A percentile compares a stretch with the other conserved stretches of the same genome.
Evolutionary conservation across 1,139 yeast species (phyloP).

Genomic region (Meyerozyma carpophila): DNA sequence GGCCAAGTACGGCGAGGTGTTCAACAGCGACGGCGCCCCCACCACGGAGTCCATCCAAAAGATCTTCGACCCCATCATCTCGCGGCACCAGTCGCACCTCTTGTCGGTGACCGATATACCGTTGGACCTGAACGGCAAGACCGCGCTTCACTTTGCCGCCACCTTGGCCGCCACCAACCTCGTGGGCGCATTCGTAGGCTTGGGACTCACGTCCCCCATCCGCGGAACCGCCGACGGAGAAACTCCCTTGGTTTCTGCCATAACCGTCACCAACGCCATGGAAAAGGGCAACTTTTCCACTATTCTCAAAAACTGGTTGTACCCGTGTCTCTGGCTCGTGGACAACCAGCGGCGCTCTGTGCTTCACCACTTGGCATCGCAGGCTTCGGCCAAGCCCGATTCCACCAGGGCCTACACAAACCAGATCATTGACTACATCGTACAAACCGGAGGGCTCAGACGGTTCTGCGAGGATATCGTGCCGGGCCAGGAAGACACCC

Average conservation of each 20-base stretch:
- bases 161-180: constrained; percentile 37
- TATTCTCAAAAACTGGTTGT: constrained; percentile 29
- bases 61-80: constrained; percentile 12
- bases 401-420: not conserved
- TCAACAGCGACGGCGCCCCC: constrained; percentile 14
- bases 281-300: constrained; percentile 37
- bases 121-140: constrained; percentile 38
- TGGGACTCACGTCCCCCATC: constrained; percentile 36
- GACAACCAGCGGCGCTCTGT: constrained; percentile 31
- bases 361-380: constrained; percentile 31
- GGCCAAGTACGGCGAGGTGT: constrained; percentile 37
- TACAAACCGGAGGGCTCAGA: not conserved
- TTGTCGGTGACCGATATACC: constrained; percentile 28
- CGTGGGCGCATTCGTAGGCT: constrained; percentile 30
- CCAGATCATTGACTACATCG: not conserved
- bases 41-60: constrained; percentile 11
- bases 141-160: constrained; percentile 44
- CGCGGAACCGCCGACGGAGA: constrained; percentile 39
- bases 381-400: constrained; percentile 11
- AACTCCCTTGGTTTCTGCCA: constrained; percentile 35
- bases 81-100: constrained; percentile 4
- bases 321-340: constrained; percentile 34
- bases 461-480: constrained; percentile 2
- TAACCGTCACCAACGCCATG: constrained; percentile 43
- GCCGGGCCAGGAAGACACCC: constrained; percentile 50